These are phyloP conservation scores for Calonectria hawksworthii DNA, from an alignment of 2,329 filamentous ascomycete species.

Conservation along the genomic window DNA sequence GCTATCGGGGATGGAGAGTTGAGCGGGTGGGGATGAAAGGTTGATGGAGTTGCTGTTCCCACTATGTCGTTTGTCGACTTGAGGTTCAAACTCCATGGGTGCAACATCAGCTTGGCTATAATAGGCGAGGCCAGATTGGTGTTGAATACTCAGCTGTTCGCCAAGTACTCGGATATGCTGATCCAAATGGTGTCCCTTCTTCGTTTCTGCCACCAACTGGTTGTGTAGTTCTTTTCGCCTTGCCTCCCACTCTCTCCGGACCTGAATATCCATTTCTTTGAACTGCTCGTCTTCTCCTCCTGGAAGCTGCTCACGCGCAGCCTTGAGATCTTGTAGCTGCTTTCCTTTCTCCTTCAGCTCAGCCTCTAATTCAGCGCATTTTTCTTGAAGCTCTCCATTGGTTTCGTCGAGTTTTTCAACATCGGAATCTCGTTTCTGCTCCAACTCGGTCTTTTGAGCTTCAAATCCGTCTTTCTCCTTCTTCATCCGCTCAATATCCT, in stretches of 20 bases:
- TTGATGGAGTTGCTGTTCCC: constrained; percentile 62
- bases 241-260: constrained; percentile 69
- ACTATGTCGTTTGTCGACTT: constrained; percentile 60
- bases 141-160: constrained; percentile 61
- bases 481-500: constrained; percentile 72
- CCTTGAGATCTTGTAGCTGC: constrained; percentile 81
- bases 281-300: constrained; percentile 72
- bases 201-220: constrained; percentile 62
- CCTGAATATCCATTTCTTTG: constrained; percentile 64
- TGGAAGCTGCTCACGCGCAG: constrained; percentile 74
- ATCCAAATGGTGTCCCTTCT: constrained; percentile 62
- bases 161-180: constrained; percentile 60
- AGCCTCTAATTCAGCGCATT: constrained; percentile 75
- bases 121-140: constrained; percentile 59
- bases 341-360: constrained; percentile 77
- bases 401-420: constrained; percentile 66
- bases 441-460: constrained; percentile 65
- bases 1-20: constrained; percentile 56
- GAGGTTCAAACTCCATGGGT: constrained; percentile 63
- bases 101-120: constrained; percentile 62
- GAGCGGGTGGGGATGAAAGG: constrained; percentile 55
- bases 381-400: constrained; percentile 74
- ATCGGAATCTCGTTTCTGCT: constrained; percentile 65
- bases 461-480: constrained; percentile 68
- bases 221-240: constrained; percentile 67